Base-by-base conservation (phyloP, 1,284 basidiomycete species). In the Polyporus tsugae region DNA sequence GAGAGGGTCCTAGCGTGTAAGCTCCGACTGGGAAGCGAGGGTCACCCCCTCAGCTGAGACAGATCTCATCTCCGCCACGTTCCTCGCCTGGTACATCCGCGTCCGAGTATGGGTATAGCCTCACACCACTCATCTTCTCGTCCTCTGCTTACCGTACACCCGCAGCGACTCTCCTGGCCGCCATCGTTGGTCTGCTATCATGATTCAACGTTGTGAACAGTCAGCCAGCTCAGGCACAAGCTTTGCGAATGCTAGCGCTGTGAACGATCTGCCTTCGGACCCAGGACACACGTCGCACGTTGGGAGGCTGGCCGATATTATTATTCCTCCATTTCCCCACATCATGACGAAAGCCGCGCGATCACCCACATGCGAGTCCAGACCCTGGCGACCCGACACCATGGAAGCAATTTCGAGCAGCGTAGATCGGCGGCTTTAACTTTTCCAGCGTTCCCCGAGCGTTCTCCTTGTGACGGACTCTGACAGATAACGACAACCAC, bases 311-410 rank as follows among this genome's bases (percentile, higher is more conserved):
- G 39, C 49, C 58, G 62, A 59, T 61, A 53, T n/a, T n/a, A n/a
- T n/a, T n/a, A n/a, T 68, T 58, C 35, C 41, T 49, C 67, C 65
- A 72, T 70, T 72, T 68, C 71, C 68, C 71, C 71, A 64, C 71
- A 72, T 72, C 71, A 72, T 72, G 71, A 72, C 71, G 71, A 68
- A 67, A 41, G 65, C 60, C 65, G 64, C 38, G 61, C 60, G 68
- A 70, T 65, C 65, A 38, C 53, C 68, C 71, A 63, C 66, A 42
- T 22, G 38, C 25, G 41, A 46, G 70, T 55, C 67, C 60, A 66
- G 67, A 42, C 64, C 66, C 67, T 49, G 22, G 46, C 49, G 61
- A 53, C 49, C 61, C 61, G 61, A 53, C 29, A 19, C 33, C 36
- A 25, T 62, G 61, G 61, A 62, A 62, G 46, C 61, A 62, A 52